Conservation (phyloP, 2,329 filamentous ascomycete genomes). For the Alternaria viburni region DNA sequence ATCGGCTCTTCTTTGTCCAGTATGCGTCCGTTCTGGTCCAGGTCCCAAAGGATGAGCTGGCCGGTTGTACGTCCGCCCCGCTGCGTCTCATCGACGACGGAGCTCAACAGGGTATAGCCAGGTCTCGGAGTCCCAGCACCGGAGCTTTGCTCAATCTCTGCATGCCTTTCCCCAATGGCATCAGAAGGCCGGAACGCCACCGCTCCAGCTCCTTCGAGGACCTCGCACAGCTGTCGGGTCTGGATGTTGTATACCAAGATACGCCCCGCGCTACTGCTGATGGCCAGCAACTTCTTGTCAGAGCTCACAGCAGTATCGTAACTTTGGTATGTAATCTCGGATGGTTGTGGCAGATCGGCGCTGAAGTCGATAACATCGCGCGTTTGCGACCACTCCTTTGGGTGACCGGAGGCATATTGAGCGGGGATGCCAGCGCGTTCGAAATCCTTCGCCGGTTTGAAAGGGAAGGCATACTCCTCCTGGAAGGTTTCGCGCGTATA, state of each 20-base stretch:
- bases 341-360: neutral
- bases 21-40: conserved; percentile 33
- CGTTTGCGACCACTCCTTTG: conserved; percentile 21
- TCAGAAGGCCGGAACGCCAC: conserved; percentile 23
- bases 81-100: conserved; percentile 4
- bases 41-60: conserved; percentile 35
- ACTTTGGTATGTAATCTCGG: neutral
- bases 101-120: conserved; percentile 31
- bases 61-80: neutral
- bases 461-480: conserved; percentile 18
- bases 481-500: conserved; percentile 15
- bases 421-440: conserved; percentile 15
- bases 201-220: conserved; percentile 29
- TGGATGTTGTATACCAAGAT: conserved; percentile 32
- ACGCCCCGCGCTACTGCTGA: conserved; percentile 17
- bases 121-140: conserved; percentile 1
- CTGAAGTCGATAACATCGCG: conserved; percentile 16
- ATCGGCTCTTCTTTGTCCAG: conserved; percentile 37
- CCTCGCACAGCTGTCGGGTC: conserved; percentile 27
- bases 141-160: neutral
- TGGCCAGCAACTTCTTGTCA: conserved; percentile 33
- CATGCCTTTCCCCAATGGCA: neutral
- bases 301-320: conserved; percentile 23
- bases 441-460: conserved; percentile 21
- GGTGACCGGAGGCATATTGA: conserved; percentile 23